Percentiles rank a stretch among this genome's conserved stretches.
phyloP scores from a whole-genome alignment of 108 stramenopile species.

The Ochromonas danica region DNA sequence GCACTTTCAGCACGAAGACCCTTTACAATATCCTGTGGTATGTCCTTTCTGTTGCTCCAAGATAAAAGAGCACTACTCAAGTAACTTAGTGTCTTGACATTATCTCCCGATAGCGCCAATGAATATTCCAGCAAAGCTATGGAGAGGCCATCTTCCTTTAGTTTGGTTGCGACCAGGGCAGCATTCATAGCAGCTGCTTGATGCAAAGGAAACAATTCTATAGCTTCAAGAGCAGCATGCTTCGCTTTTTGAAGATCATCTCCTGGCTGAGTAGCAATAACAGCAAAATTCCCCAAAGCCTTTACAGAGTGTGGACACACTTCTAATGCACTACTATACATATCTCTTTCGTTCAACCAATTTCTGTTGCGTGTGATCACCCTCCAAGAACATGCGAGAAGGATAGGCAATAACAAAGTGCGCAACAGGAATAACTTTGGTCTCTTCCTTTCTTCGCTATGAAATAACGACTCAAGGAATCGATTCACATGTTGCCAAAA shows the following conservation, averaged over 20 bases:
- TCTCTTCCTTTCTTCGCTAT: neutral
- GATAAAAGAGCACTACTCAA: neutral
- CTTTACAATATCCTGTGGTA: neutral
- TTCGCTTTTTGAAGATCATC: neutral
- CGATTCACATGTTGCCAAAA: neutral
- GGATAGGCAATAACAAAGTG: neutral
- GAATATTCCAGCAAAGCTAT: neutral
- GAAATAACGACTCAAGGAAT: neutral
- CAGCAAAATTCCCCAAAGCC: neutral
- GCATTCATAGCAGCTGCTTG: neutral
- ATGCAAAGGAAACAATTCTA: neutral
- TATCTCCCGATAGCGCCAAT: neutral
- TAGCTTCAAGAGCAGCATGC: neutral
- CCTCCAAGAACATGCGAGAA: neutral
- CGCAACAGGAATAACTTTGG: neutral
- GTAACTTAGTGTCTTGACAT: neutral
- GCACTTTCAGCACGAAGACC: neutral
- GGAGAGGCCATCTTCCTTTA: neutral
- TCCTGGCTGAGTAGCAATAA: neutral
- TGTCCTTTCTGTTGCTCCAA: neutral
- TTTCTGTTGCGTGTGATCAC: neutral
- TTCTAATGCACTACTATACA: neutral
- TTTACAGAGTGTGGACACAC: slow-evolving; percentile 25
- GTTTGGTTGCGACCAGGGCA: neutral
- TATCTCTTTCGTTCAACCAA: neutral